Base-by-base conservation (phyloP, 768 basidiomycete genomes). In the Scleroderma bovista region DNA sequence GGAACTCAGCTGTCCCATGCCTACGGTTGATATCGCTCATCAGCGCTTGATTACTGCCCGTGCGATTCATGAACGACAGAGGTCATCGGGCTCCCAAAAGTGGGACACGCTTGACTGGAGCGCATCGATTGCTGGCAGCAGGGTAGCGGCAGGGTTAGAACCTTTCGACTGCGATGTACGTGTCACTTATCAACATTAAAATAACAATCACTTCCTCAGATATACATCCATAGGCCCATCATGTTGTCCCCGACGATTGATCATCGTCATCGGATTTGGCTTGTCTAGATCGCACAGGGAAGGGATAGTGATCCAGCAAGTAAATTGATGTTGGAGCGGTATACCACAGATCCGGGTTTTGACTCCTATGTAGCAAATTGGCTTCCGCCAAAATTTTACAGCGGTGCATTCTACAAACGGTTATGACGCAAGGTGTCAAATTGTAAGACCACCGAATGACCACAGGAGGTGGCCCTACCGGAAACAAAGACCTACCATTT, bases 21-120 rank as follows among this genome's bases (percentile, higher is more conserved):
- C 87, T 8, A 69, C 71, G 16, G 71, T 86, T 53, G 87, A 88
- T 55, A 71, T 75, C 46, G 88, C 88, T 5, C 82, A 87, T 59
- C 83, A 85, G 57, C 85, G 89, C 58, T 73, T 94, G 60, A 71
- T 94, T 53, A 84, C 88, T 6, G 83, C 90, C 6, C 77, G 88
- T 31, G 86, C 90, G 0, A 67, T 88, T 23, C 86, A 91, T 47
- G 72, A 72, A 20, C 68, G 69, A 32, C 68, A 72, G 47, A 63
- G 70, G 47, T 65, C 65, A 22, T 68, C 71, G 5, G 78, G 80
- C 15, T 74, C 75, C 19, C 66, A 73, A 33, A 69, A 71, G 20
- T 79, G 78, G 62, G 79, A 82, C 8, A 68, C 75, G 3, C 68
- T 93, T 17, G 93, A 95, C 60, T 94, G 91, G 90, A 87, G 84